These are phyloP conservation scores for Paraleonurus japonicus DNA, from an alignment of 257 asterid genomes.

Conservation along the genomic window DNA sequence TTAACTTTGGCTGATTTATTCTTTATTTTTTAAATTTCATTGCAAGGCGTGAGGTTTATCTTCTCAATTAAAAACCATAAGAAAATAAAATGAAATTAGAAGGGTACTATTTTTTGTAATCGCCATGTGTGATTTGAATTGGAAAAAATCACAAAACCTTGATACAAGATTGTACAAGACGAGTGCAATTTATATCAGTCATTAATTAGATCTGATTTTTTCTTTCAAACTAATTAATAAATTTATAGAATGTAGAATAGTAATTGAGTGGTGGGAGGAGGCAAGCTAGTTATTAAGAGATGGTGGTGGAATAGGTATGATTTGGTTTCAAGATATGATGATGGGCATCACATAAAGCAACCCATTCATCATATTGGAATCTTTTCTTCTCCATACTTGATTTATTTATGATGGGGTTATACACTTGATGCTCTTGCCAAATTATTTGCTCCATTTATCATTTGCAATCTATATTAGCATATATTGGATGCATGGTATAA, in stretches of 20 bases:
- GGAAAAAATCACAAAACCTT: too few relatives aligned
- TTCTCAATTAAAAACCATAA: not conserved
- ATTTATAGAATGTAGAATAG: not conserved
- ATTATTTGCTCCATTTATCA: not conserved
- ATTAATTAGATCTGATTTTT: too few relatives aligned
- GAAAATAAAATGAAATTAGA: not conserved
- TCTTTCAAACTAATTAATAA: not conserved
- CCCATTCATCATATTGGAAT: not conserved
- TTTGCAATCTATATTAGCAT: not conserved
- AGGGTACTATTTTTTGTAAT: too few relatives aligned
- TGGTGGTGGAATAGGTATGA: constrained; percentile 22
- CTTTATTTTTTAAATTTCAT: not conserved
- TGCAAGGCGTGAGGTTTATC: not conserved
- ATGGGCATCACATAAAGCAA: constrained; percentile 16
- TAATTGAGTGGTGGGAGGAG: not conserved
- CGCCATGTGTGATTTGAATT: not conserved
- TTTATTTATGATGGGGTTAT: not conserved
- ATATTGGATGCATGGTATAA: too few relatives aligned
- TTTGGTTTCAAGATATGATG: constrained; percentile 8
- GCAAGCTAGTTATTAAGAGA: not conserved
- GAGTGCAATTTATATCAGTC: too few relatives aligned
- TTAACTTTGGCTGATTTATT: too few relatives aligned
- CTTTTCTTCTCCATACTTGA: not conserved
- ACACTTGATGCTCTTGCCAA: not conserved
- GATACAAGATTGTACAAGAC: too few relatives aligned